phyloP scores from a whole-genome alignment of 164 flowering plant genomes.

The Protea cynaroides region DNA sequence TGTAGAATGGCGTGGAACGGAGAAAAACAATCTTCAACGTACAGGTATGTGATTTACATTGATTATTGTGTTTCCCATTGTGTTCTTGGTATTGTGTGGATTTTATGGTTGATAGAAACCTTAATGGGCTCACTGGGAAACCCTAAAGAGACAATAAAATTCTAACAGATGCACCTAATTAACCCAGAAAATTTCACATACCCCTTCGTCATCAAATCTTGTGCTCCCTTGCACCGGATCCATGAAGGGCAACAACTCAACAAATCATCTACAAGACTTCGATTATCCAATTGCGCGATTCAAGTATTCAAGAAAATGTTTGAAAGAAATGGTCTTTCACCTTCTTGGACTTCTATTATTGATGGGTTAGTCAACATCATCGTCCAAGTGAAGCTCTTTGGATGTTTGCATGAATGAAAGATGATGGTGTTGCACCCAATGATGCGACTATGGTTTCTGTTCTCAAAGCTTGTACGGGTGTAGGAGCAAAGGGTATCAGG shows the following conservation, averaged over 20 bases:
- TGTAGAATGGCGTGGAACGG: too few species aligned
- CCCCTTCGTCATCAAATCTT: conserved; percentile 40
- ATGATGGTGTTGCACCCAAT: conserved; percentile 29
- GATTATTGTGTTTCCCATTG: too few species aligned
- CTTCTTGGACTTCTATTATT: conserved; percentile 46
- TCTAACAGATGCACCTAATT: too few species aligned
- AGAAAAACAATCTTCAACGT: too few species aligned
- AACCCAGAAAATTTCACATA: conserved; percentile 41
- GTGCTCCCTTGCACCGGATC: conserved; percentile 19
- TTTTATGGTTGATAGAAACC: too few species aligned
- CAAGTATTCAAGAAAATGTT: conserved; percentile 34
- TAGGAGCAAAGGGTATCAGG: conserved; percentile 35
- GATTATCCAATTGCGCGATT: conserved; percentile 20
- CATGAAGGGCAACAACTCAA: conserved; percentile 33
- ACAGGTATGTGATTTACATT: too few species aligned
- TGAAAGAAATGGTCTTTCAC: conserved; percentile 35
- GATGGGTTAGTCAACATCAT: conserved; percentile 30
- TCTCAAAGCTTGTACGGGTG: conserved; percentile 37
- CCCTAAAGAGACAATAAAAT: too few species aligned
- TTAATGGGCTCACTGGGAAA: too few species aligned
- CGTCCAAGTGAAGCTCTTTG: conserved; percentile 27
- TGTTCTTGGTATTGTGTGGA: too few species aligned
- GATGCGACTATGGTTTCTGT: conserved; percentile 42
- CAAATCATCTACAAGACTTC: too few species aligned
- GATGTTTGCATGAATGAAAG: conserved; percentile 34